Conservation (phyloP, 805 yeast species). For the Saturnispora mendoncae region DNA sequence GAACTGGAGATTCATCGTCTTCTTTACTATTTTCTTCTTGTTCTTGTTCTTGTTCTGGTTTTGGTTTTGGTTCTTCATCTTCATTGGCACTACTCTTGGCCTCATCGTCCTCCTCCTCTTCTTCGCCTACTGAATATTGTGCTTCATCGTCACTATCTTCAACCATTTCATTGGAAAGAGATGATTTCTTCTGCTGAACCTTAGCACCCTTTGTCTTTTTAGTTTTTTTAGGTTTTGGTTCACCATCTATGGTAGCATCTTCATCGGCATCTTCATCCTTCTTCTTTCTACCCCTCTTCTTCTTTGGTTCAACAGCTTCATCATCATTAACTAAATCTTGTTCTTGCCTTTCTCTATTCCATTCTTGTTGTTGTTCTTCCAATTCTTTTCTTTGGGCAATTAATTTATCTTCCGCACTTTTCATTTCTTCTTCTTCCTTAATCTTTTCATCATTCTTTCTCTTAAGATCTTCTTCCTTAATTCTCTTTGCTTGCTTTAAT, state of each 20-base stretch:
- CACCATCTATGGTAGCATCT: constrained; percentile 4
- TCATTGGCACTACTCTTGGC: constrained; percentile 9
- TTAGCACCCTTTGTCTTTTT: constrained; percentile 11
- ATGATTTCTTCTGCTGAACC: constrained; percentile 18
- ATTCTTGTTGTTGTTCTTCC: constrained; percentile 49
- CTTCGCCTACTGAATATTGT: constrained; percentile 17
- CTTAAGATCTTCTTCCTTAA: constrained; percentile 48
- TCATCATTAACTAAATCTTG: constrained; percentile 30
- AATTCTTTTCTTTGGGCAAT: constrained; percentile 40
- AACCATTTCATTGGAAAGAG: constrained; percentile 23
- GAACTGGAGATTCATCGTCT: constrained; percentile 7
- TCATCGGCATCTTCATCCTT: constrained; percentile 17
- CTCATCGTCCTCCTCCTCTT: constrained; percentile 12
- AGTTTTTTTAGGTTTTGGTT: constrained; percentile 11
- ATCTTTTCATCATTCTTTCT: constrained; percentile 33
- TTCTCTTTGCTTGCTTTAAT: constrained; percentile 64
- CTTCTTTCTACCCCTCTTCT: constrained; percentile 25
- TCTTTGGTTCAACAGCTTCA: constrained; percentile 25
- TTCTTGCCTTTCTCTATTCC: constrained; percentile 36
- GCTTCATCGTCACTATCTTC: constrained; percentile 28
- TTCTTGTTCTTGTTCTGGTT: too few relatives aligned
- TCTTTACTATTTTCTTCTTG: constrained; percentile 11
- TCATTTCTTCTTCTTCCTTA: constrained; percentile 38
- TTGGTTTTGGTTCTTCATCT: too few relatives aligned
- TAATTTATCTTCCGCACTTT: constrained; percentile 35